Conservation (phyloP, 208 protist genomes). For the Trichomonas vaginalis region DNA sequence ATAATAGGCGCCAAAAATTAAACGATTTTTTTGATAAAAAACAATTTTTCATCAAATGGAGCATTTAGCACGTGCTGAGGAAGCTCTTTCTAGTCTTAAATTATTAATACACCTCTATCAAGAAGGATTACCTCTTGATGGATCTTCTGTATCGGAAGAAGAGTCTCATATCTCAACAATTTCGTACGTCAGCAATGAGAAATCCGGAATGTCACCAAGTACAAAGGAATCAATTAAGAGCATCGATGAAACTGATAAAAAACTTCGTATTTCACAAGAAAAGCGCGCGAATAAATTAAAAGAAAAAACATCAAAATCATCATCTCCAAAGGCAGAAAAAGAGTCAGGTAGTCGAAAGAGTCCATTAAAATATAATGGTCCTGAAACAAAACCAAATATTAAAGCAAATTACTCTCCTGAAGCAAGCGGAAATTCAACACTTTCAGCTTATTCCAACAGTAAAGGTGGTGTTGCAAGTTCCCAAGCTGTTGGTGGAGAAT, state of each 20-base stretch:
- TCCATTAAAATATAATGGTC: not conserved
- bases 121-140: not conserved
- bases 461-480: not conserved
- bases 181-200: not conserved
- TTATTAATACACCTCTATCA: not conserved
- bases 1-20: no score
- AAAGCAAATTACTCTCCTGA: not conserved
- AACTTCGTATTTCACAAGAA: not conserved
- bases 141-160: not conserved
- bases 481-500: not conserved
- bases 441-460: not conserved
- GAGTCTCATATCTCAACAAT: not conserved
- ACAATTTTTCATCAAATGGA: not conserved
- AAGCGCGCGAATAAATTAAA: not conserved
- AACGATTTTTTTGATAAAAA: not conserved
- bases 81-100: not conserved
- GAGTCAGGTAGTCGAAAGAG: not conserved
- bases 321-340: not conserved
- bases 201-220: not conserved
- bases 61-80: not conserved
- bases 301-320: not conserved
- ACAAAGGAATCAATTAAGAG: not conserved
- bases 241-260: not conserved
- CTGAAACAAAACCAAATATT: not conserved
- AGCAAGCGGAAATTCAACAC: not conserved